A percentile compares a stretch with the other conserved stretches of the same genome.
Conservation (phyloP, 1,284 basidiomycete species). For the Leccinum griseonigrum region DNA sequence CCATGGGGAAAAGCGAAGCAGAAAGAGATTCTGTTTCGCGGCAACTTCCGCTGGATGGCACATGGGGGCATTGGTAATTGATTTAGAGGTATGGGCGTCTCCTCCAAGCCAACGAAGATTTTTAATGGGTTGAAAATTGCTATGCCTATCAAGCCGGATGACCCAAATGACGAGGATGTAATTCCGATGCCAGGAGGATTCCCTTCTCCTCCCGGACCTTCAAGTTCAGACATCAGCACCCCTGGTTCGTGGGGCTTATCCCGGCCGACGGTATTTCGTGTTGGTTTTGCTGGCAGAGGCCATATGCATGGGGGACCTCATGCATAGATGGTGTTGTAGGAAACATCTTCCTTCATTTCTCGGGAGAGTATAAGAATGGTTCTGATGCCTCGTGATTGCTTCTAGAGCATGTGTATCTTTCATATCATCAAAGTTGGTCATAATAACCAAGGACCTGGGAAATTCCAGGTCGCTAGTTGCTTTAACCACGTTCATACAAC, state of each 20-base stretch:
- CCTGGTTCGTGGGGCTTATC: conserved; percentile 11
- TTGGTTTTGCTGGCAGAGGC: conserved; percentile 35
- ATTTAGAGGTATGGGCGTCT: conserved; percentile 55
- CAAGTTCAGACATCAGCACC: neutral
- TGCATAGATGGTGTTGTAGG: conserved; percentile 16
- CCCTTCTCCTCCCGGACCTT: conserved; percentile 18
- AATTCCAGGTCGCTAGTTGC: conserved; percentile 5
- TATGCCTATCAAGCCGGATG: conserved; percentile 15
- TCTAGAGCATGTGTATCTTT: conserved; percentile 5
- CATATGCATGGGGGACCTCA: conserved; percentile 7
- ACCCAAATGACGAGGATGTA: conserved; percentile 14
- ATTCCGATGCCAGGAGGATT: conserved; percentile 26
- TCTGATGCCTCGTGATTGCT: neutral
- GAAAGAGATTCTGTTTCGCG: conserved; percentile 71
- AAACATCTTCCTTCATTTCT: neutral
- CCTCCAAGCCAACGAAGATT: neutral
- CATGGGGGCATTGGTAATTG: conserved; percentile 81
- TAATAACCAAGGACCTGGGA: conserved; percentile 9
- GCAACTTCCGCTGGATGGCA: conserved; percentile 86
- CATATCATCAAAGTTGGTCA: conserved; percentile 17
- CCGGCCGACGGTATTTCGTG: conserved; percentile 21
- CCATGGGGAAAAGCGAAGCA: conserved; percentile 44
- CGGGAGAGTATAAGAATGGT: conserved; percentile 11
- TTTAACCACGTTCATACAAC: neutral
- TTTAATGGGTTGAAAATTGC: conserved; percentile 2